These are phyloP conservation scores for Cystobasidium pallidum DNA, from an alignment of 1,284 basidiomycete genomes.

Conservation along the genomic window DNA sequence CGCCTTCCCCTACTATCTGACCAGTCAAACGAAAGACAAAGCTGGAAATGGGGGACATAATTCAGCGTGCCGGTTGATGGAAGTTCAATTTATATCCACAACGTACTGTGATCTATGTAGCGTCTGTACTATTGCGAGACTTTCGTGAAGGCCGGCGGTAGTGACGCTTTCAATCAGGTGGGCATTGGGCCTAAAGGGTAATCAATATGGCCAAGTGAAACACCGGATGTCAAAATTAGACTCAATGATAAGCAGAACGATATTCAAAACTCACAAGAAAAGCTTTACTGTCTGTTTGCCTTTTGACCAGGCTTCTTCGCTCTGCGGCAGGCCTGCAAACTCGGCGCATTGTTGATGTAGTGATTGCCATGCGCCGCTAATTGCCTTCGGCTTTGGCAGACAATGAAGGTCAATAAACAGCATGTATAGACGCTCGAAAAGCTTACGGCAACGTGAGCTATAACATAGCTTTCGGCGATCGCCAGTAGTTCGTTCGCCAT, in stretches of 20 bases:
- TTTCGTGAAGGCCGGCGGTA: constrained; percentile 8
- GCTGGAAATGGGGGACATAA: background rate
- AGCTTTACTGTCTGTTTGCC: constrained; percentile 16
- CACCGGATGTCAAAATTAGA: too few relatives aligned
- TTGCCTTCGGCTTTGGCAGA: constrained; percentile 29
- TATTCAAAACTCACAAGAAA: constrained; percentile 21
- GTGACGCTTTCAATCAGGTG: constrained; percentile 41
- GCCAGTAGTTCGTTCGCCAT: background rate
- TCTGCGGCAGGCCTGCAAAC: constrained; percentile 9
- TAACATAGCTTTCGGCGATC: constrained; percentile 32
- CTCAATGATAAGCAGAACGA: background rate
- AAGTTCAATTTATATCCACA: background rate
- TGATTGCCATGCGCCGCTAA: constrained; percentile 40
- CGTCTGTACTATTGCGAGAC: constrained; percentile 35
- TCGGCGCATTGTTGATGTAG: constrained; percentile 37
- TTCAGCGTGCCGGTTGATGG: background rate
- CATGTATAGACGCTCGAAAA: too few relatives aligned
- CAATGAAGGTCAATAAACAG: background rate
- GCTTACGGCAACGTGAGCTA: constrained; percentile 40
- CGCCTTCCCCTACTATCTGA: constrained; percentile 40
- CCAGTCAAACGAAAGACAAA: constrained; percentile 33
- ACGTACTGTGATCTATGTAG: constrained; percentile 29
- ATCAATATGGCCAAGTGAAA: background rate
- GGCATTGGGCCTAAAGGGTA: constrained; percentile 2
- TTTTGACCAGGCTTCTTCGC: background rate